phyloP scores from a whole-genome alignment of 2,329 filamentous ascomycete genomes.

The Colletotrichum sansevieriae region DNA sequence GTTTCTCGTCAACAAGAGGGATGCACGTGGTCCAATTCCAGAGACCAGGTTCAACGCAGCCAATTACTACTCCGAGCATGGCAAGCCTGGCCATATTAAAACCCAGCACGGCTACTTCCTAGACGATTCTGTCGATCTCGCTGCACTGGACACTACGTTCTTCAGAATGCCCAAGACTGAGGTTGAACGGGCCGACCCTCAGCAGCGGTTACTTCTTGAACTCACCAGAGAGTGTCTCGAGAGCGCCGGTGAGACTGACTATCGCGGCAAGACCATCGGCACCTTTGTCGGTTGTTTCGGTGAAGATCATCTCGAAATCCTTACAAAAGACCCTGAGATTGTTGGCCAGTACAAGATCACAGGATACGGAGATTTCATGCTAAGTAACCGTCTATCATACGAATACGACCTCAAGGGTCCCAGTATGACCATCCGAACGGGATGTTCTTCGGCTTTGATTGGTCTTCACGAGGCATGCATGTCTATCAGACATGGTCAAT shows the following conservation, averaged over 20 bases:
- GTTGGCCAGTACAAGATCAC: constrained; percentile 41
- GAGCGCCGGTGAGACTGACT: constrained; percentile 45
- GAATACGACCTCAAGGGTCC: constrained; percentile 51
- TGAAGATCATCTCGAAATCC: constrained; percentile 45
- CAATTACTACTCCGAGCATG: constrained; percentile 35
- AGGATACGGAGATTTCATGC: constrained; percentile 43
- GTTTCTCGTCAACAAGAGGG: constrained; percentile 44
- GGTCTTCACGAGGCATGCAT: constrained; percentile 51
- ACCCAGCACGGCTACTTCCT: constrained; percentile 49
- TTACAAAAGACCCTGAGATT: constrained; percentile 44
- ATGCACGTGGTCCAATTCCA: constrained; percentile 44
- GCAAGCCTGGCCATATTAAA: constrained; percentile 43
- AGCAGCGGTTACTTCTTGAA: constrained; percentile 34
- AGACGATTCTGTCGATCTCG: constrained; percentile 46
- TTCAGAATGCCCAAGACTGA: constrained; percentile 48
- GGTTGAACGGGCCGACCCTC: constrained; percentile 39
- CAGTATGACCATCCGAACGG: constrained; percentile 52
- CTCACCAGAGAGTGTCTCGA: constrained; percentile 22
- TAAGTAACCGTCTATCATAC: constrained; percentile 50
- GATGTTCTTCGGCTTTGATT: constrained; percentile 51
- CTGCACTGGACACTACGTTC: constrained; percentile 47
- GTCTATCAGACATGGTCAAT: constrained; percentile 47
- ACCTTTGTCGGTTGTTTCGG: constrained; percentile 48
- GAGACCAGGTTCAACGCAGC: constrained; percentile 43
- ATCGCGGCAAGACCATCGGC: constrained; percentile 46